Base-by-base conservation (phyloP, 495 filamentous ascomycete genomes). In the Cudoniella acicularis region DNA sequence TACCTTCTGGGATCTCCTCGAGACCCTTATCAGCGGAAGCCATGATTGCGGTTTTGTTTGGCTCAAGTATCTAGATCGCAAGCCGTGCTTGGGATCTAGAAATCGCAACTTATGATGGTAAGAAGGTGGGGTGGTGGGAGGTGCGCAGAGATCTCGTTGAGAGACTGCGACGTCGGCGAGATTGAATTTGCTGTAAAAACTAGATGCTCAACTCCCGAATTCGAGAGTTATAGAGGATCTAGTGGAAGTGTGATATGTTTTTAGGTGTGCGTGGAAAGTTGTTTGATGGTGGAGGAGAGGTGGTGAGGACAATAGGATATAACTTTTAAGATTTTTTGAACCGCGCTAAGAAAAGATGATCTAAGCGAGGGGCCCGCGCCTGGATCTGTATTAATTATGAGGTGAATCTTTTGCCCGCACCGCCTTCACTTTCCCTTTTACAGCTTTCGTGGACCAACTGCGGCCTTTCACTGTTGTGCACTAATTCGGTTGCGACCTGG, bases 1-100 rank as follows among this genome's bases (percentile, higher is more conserved):
- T 83, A 94, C 90, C 82, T 80, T 93, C 90, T 68, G 87, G 85
- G 76, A 97, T 84, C 71, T 97, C 92, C 83, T 97, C 92, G 77
- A 97, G 89, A 75, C 92, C 92, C 81, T 96, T 96, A 66, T 91
- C 89, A 69, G 80, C 81, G 65, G 86, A 79, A 88, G 91, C 91
- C 92, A 97, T 97, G 83, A 87, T 97, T 92, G 90, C 84, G 84
- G 75, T 77, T 79, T 69, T 56, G 65, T 71, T 72, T 61, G 64
- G 67, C 69, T 72, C 22, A 69, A 67, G 69, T 69, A 72, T 76
- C 77, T 73, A 80, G 88, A 92, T 86, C 87, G 84, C 87, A 88
- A 86, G 81, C 85, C 66, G 77, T 72, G 83, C 78, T 76, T 79
- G 71, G 67, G 72, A 80, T 75, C 78, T 81, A 80, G 75, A 78